Percentiles rank a stretch among this genome's conserved stretches.
Evolutionary conservation across 345 rosid genomes (phyloP).

Genomic region (Hibiscus tridactylites): DNA sequence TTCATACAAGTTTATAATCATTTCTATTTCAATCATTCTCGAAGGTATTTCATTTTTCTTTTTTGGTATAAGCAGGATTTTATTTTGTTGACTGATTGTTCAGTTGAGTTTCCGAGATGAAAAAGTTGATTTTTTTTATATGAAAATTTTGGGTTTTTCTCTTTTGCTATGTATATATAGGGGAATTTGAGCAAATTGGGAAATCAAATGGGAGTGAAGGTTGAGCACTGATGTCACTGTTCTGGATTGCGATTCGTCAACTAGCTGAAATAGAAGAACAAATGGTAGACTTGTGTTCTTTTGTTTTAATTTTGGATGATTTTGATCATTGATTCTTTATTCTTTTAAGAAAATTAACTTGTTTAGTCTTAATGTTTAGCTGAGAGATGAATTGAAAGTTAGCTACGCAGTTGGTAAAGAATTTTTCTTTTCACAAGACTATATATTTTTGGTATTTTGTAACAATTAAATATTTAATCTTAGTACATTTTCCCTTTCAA

Average conservation of each 20-base stretch:
- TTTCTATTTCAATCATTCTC: background rate
- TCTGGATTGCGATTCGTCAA: slow-evolving; percentile 2
- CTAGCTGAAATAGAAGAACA: slow-evolving; percentile 36
- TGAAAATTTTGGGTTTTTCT: background rate
- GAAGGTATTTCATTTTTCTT: background rate
- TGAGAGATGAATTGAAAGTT: too few species aligned
- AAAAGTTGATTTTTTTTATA: background rate
- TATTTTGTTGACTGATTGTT: background rate
- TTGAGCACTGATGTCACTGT: slow-evolving; percentile 48
- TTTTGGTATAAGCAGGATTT: background rate
- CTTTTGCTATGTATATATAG: too few species aligned
- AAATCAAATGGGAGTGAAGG: slow-evolving; percentile 30
- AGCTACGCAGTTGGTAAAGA: too few species aligned
- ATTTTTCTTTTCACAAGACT: too few species aligned
- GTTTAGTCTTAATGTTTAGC: too few species aligned
- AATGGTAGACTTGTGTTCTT: slow-evolving; percentile 29
- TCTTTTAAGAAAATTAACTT: background rate
- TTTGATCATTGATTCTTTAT: background rate
- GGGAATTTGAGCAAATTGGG: background rate
- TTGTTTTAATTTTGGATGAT: background rate
- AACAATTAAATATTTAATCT: background rate
- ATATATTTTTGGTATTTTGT: background rate
- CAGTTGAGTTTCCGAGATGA: background rate
- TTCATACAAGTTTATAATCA: background rate
- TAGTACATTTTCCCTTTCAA: background rate